Conservation (phyloP, 2,329 filamentous ascomycete species). For the Stachybotrys elegans region DNA sequence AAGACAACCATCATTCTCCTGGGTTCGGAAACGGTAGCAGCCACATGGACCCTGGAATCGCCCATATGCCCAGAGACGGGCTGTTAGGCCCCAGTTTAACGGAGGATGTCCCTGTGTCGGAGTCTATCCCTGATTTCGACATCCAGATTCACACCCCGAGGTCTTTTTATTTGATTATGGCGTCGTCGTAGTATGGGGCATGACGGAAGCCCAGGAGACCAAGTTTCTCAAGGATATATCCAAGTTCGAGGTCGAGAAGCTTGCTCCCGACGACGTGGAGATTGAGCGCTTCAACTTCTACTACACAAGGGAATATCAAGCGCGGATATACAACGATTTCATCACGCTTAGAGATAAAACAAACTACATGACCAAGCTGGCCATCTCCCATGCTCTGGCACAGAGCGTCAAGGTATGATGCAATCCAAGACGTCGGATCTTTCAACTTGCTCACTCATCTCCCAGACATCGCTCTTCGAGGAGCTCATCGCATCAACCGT, state of each 20-base stretch:
- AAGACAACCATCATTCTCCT: constrained; percentile 24
- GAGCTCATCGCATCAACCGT: constrained; percentile 93
- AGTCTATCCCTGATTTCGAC: constrained; percentile 67
- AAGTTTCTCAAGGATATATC: constrained; percentile 89
- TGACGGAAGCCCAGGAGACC: constrained; percentile 85
- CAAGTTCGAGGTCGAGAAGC: constrained; percentile 89
- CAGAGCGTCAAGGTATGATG: constrained; percentile 80
- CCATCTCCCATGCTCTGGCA: constrained; percentile 90
- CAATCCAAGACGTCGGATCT: not conserved
- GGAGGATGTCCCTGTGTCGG: constrained; percentile 33
- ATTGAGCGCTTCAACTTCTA: constrained; percentile 99
- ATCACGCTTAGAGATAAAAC: constrained; percentile 90
- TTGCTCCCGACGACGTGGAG: constrained; percentile 83
- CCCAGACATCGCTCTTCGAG: constrained; percentile 86
- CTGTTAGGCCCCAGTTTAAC: constrained; percentile 28
- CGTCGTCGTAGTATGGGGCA: constrained; percentile 97
- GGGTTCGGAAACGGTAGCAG: constrained; percentile 12
- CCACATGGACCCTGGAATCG: constrained; percentile 16
- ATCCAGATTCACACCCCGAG: constrained; percentile 88
- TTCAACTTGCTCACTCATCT: too few species aligned
- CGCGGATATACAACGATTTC: constrained; percentile 98
- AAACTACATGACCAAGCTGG: constrained; percentile 97
- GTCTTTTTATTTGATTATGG: constrained; percentile 97
- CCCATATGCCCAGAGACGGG: constrained; percentile 22
- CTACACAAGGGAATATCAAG: constrained; percentile 96